These are phyloP conservation scores for Coprinopsis cinerea DNA, from an alignment of 768 basidiomycete genomes.

Conservation along the genomic window DNA sequence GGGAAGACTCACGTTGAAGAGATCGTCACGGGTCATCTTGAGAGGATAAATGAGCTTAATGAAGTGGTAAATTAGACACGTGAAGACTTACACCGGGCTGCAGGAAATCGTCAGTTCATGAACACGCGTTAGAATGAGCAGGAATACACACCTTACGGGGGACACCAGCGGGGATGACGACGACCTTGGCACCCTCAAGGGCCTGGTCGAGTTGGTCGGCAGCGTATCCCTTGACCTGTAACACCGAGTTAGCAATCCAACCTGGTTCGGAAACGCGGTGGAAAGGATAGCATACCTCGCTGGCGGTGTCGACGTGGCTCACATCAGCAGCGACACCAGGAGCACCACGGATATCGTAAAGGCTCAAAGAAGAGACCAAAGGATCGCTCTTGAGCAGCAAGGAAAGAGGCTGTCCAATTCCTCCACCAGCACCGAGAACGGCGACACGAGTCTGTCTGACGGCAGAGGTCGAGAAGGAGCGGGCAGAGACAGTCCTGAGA, in stretches of 20 bases:
- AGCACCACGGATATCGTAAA: constrained; percentile 94
- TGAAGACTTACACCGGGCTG: constrained; percentile 74
- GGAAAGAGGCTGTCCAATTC: constrained; percentile 96
- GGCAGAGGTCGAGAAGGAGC: constrained; percentile 74
- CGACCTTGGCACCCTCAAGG: constrained; percentile 83
- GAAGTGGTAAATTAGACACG: constrained; percentile 1
- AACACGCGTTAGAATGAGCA: constrained; percentile 1
- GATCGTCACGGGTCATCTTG: constrained; percentile 94
- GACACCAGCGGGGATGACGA: constrained; percentile 98
- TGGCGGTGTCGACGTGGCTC: constrained; percentile 85
- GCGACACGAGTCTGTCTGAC: constrained; percentile 81
- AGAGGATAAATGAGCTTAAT: constrained; percentile 18
- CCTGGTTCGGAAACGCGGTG: background rate
- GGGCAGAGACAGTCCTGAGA: constrained; percentile 49
- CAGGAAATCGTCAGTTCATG: constrained; percentile 23
- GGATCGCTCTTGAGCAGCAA: constrained; percentile 92
- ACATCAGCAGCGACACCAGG: constrained; percentile 98
- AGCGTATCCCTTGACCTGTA: constrained; percentile 71
- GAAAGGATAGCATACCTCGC: constrained; percentile 50
- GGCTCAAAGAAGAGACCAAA: constrained; percentile 73
- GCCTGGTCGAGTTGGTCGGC: constrained; percentile 88
- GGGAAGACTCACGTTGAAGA: constrained; percentile 84
- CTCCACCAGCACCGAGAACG: constrained; percentile 97
- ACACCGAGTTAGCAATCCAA: constrained; percentile 4
- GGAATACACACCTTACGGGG: constrained; percentile 80